Conservation (phyloP, 495 filamentous ascomycete species). For the Podospora fimiseda region DNA sequence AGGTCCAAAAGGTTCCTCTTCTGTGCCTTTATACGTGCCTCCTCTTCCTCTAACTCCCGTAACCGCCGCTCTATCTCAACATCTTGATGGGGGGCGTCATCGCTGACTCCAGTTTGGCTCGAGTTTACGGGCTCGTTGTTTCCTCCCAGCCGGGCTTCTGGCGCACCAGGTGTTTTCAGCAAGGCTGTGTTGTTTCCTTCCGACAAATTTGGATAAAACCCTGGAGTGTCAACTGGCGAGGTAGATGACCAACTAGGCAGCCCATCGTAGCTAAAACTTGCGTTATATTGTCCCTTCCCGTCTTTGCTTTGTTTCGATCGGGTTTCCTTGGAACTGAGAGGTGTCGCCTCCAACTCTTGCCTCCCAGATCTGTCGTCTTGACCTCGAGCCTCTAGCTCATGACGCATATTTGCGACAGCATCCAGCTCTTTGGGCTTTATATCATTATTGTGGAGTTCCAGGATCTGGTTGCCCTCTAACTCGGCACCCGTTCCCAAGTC, state of each 20-base stretch:
- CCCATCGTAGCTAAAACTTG: neutral
- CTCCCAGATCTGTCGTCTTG: neutral
- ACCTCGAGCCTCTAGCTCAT: neutral
- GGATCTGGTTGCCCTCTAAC: neutral
- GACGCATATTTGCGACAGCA: neutral
- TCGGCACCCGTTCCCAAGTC: neutral
- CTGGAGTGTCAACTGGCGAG: neutral
- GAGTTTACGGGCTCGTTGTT: neutral
- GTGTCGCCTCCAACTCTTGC: neutral
- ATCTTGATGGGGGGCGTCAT: too few species aligned
- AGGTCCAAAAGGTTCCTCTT: neutral
- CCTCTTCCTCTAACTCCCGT: neutral
- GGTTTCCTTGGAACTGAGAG: neutral
- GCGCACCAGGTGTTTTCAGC: too few species aligned
- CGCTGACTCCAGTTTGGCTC: too few species aligned
- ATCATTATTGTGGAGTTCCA: neutral
- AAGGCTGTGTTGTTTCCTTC: too few species aligned
- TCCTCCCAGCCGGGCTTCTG: too few species aligned
- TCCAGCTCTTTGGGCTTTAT: neutral
- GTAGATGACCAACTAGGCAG: neutral
- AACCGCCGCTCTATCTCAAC: too few species aligned
- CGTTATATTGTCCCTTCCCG: neutral
- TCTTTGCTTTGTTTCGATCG: neutral
- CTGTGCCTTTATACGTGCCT: neutral
- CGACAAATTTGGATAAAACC: neutral